Base-by-base conservation (phyloP, 805 yeast genomes). In the Metschnikowia gruessii region DNA sequence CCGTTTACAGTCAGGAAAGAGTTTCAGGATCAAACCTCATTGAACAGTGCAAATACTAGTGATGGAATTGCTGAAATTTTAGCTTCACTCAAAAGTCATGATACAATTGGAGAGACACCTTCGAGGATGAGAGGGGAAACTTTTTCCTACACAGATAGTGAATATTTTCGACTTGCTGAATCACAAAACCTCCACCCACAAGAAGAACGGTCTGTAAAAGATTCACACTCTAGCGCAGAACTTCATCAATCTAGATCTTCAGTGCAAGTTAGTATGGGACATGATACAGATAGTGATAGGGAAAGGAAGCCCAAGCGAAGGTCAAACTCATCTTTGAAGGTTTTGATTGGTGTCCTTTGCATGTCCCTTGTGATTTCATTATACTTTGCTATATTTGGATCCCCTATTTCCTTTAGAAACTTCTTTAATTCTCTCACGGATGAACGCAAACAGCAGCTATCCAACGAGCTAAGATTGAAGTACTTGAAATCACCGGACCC, bases 351-450 rank as follows among this genome's bases (percentile, higher is more conserved):
- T 5, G 15, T 45, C 21, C 45, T 45, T 19, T 35, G 41, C 30
- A 15, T 40, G 18, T 29, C 42, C 6, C 38, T 45, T 9, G 16
- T 37, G 24, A 31, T 45, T 3, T 40, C 49, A 12, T n/a, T 41
- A 8, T 45, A 43, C 17, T 46, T 50, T 17, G 40, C 49, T 3
- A 17, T 50, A 6, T 41, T 40, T 19, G 50, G 53, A 1, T 46
- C 53, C 7, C 30, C 43, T 2, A 24, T 48, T 28, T 41, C 50
- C 10, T 46, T 50, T 19, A 32, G 43, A 16, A 46, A 46, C 19
- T 46, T 36, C 26, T 32, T 43, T 35, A 46, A 41, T 18, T 34
- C 45, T 10, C 40, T 50, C 4, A 21, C 46, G 17, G 46, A 43
- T 6, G 45, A 45, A 28, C 34, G 33, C 11, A 43, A 43, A 24